These are phyloP conservation scores for Fusarium multiceps DNA, from an alignment of 2,329 filamentous ascomycete species.

Conservation along the genomic window DNA sequence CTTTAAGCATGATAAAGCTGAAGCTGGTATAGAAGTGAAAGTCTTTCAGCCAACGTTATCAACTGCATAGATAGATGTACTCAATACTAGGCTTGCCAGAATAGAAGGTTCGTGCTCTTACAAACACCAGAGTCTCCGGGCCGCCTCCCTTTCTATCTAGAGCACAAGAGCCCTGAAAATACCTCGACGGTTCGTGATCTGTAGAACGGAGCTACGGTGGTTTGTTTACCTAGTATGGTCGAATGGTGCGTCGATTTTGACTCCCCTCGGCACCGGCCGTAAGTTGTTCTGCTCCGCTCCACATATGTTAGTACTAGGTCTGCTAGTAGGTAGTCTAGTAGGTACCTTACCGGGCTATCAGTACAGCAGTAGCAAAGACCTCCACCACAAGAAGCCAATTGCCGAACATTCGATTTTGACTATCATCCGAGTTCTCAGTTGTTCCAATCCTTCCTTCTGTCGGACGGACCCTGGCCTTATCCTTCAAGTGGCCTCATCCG, in stretches of 20 bases:
- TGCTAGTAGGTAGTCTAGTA: background rate
- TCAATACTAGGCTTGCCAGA: background rate
- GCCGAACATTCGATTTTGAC: conserved; percentile 48
- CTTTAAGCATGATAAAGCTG: background rate
- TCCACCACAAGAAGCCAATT: conserved; percentile 37
- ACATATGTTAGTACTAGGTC: background rate
- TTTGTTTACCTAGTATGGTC: conserved; percentile 13
- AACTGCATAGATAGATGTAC: background rate
- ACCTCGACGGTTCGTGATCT: background rate
- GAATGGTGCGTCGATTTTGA: conserved; percentile 38
- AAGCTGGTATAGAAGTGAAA: background rate
- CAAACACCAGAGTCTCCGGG: background rate
- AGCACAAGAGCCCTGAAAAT: background rate
- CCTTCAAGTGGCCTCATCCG: conserved; percentile 42
- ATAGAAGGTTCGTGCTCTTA: conserved; percentile 5
- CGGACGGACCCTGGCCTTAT: conserved; percentile 22
- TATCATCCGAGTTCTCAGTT: conserved; percentile 42
- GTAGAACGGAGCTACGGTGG: conserved; percentile 24
- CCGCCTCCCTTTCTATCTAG: background rate
- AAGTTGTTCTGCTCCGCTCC: conserved; percentile 11
- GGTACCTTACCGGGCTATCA: background rate
- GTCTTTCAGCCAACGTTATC: background rate
- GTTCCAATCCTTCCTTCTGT: conserved; percentile 34
- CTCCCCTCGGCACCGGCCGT: conserved; percentile 31
- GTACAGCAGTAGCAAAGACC: conserved; percentile 16